Base-by-base conservation (phyloP, 495 filamentous ascomycete genomes). In the Parathielavia hyrcaniae region DNA sequence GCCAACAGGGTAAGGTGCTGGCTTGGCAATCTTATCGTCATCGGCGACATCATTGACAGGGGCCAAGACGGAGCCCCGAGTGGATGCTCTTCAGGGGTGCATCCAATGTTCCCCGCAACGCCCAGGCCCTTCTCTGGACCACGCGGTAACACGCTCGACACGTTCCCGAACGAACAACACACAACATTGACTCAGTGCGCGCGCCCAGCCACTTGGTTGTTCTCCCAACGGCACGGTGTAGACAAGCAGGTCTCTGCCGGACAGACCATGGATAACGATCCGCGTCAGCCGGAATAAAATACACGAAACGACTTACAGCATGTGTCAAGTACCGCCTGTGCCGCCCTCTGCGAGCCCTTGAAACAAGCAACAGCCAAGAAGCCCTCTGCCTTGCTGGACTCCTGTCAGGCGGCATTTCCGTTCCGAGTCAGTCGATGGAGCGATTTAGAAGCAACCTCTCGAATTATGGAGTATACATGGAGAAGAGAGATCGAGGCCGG, bases 31-130 rank as follows among this genome's bases (percentile, higher is more conserved):
- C 30, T 51, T 41, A 48, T 52, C 60, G 57, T 53, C 59, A 56
- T 58, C 43, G 14, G 40, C 58, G 63, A 65, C 60, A 60, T 67
- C 65, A 67, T 63, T 58, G 63, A 52, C 65, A 65, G 60, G 63
- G 65, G 49, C 5, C 10, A n/a, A 14, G 3, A 40, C 7, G 17
- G 34, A 32, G 5, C 19, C 8, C 10, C n/a, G 16, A 4, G 30
- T 16, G 40, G 38, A 4, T 47, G 38, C 3, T 50, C n/a, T 26
- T 36, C 30, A 47, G 52, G 55, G 58, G 39, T 36, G 10, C 50
- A 26, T n/a, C n/a, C n/a, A n/a, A n/a, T 51, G 49, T 51, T 7
- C 50, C 40, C n/a, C 51, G 16, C n/a, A n/a, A 36, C 30, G 41
- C 16, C 13, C 14, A 20, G 14, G 41, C 13, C 16, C n/a, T n/a